Evolutionary conservation across 208 protist genomes (phyloP).

Genomic region (Leptomonas pyrrhocoris): DNA sequence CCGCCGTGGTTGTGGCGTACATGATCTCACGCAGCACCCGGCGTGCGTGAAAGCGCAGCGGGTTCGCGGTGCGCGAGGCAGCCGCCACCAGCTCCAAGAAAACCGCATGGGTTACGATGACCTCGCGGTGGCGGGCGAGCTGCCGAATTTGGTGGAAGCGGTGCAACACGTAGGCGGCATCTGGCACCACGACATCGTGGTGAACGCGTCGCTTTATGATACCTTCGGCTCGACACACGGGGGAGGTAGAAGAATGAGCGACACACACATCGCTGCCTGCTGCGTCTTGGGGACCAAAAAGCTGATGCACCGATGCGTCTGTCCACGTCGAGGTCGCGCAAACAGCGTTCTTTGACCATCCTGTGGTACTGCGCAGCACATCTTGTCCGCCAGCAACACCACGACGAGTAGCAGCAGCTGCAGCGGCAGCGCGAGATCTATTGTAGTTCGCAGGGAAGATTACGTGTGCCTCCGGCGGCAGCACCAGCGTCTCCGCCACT

Average conservation of each 20-base stretch:
- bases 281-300: slow-evolving; percentile 17
- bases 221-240: slow-evolving; percentile 37
- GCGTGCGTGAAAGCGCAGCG: slow-evolving; percentile 67
- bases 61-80: slow-evolving; percentile 37
- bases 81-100: slow-evolving; percentile 59
- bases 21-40: slow-evolving; percentile 67
- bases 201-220: slow-evolving; percentile 54
- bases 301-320: slow-evolving; percentile 20
- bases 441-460: slow-evolving; percentile 48
- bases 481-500: slow-evolving; percentile 56
- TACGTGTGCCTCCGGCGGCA: slow-evolving; percentile 60
- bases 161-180: slow-evolving; percentile 54
- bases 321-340: slow-evolving; percentile 28
- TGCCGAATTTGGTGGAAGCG: slow-evolving; percentile 68
- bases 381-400: background rate
- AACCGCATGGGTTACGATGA: slow-evolving; percentile 77
- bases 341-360: background rate
- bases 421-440: background rate
- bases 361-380: background rate
- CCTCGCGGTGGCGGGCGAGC: slow-evolving; percentile 70
- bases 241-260: background rate
- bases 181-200: slow-evolving; percentile 76
- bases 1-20: slow-evolving; percentile 41
- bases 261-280: background rate
- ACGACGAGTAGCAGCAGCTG: background rate